Evolutionary conservation across 495 filamentous ascomycete species (phyloP), one percentile per base, ranked within the genome.

Genomic region (Xylaria bambusicola): DNA sequence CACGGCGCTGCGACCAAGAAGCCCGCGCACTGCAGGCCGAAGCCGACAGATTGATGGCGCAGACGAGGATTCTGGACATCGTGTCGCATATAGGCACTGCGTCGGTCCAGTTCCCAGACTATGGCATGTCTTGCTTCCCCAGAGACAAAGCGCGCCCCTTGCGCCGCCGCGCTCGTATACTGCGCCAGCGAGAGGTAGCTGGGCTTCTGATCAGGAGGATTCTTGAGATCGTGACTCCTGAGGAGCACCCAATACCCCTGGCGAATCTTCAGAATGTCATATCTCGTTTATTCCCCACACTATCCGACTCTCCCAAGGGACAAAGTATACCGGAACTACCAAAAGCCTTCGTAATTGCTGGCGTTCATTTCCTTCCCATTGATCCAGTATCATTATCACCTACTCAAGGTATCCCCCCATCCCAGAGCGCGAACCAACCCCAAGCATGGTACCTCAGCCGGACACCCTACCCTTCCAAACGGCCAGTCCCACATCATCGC

Each of bases 311-410:
- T 4, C 48, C 47, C 1, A 61, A 61, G 6, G 56, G 68, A 1
- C 31, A 61, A 1, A 15, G 36, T 0, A 1, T 36, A 21, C 0
- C 35, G 6, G 38, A 29, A 20, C 55, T 60, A 3, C 72, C 73
- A 3, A 77, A 78, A 48, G 59, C 74, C 9, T 88, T 88, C 61
- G 83, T 75, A 2, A 66, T 84, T 18, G 77, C 78, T 24, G 79
- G 82, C 18, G 80, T 85, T 1, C 71, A 80, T 51, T 83, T 87
- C 58, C 64, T 77, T 18, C 84, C 82, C 9, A 60, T 85, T 20
- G 15, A 42, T 13, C 26, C 57, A 2, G 45, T 48, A 3, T 49
- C 52, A 3, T 6, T 61, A 6, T n/a, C 9, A 1, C 12, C 35
- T 3, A 38, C 3, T 15, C 5, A 38, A 8, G 17, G 15, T 18